Percentiles rank a stretch among this genome's conserved stretches.
Evolutionary conservation across 441 rosid genomes (phyloP).

Genomic region (Euphorbia schlechtendalii): DNA sequence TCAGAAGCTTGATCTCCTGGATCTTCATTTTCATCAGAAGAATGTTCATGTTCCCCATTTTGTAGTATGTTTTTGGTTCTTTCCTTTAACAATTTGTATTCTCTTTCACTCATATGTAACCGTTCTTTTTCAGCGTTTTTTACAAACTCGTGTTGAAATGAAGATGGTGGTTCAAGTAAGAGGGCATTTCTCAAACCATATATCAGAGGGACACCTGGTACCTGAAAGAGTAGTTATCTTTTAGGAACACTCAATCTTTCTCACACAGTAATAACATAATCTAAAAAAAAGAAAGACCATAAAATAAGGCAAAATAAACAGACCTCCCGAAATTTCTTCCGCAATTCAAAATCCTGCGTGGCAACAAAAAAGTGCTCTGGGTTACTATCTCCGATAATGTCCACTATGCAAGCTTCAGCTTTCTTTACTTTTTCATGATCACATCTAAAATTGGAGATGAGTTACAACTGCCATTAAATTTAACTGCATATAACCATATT

Average conservation of each 20-base stretch:
- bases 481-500: background rate
- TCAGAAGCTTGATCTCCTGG: slow-evolving; percentile 24
- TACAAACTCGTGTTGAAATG: slow-evolving; percentile 55
- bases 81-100: slow-evolving; percentile 35
- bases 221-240: slow-evolving; percentile 33
- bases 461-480: background rate
- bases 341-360: slow-evolving; percentile 62
- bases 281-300: background rate
- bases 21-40: slow-evolving; percentile 35
- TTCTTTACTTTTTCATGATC: slow-evolving; percentile 54
- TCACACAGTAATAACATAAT: background rate
- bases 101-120: slow-evolving; percentile 42
- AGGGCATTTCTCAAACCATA: slow-evolving; percentile 69
- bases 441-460: slow-evolving; percentile 42
- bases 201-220: slow-evolving; percentile 70
- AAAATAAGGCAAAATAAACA: slow-evolving; percentile 13
- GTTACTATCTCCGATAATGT: slow-evolving; percentile 55
- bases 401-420: slow-evolving; percentile 61
- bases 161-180: slow-evolving; percentile 74
- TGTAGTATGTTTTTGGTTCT: slow-evolving; percentile 31
- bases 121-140: slow-evolving; percentile 58
- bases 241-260: background rate
- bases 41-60: slow-evolving; percentile 24
- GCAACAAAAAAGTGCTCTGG: slow-evolving; percentile 82
- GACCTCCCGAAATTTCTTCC: slow-evolving; percentile 67